These are phyloP conservation scores for Fraxinus albicans DNA, from an alignment of 305 asterid genomes.

Conservation along the genomic window DNA sequence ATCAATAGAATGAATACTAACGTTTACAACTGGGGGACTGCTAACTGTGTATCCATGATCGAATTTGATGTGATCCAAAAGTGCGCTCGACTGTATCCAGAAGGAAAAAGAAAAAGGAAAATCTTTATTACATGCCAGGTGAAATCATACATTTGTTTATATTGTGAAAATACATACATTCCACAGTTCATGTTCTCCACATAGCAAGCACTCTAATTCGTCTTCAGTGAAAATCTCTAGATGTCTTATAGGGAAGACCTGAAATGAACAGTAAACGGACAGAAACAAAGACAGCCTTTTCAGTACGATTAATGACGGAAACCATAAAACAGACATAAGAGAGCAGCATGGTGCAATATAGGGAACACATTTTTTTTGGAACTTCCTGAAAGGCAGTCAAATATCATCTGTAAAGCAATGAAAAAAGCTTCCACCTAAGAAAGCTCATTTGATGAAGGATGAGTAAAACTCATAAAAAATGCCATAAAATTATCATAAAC, in stretches of 20 bases:
- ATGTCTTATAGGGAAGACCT: conserved; percentile 85
- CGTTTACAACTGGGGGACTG: conserved; percentile 76
- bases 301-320: not conserved
- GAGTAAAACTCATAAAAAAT: conserved; percentile 1
- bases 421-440: not conserved
- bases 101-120: conserved; percentile 18
- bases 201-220: conserved; percentile 78
- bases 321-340: not conserved
- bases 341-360: not conserved
- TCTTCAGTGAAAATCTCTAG: conserved; percentile 78
- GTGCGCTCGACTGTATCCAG: conserved; percentile 63
- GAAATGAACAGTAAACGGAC: conserved; percentile 22
- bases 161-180: conserved; percentile 50
- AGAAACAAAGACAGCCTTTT: not conserved
- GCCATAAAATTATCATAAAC: not conserved
- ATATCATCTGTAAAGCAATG: not conserved
- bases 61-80: conserved; percentile 84
- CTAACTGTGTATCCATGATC: conserved; percentile 96
- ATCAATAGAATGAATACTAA: conserved; percentile 34
- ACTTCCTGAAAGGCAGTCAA: not conserved
- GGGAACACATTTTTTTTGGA: not conserved
- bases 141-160: conserved; percentile 6
- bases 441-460: not conserved
- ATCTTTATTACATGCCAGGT: not conserved
- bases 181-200: conserved; percentile 87